Evolutionary conservation across 1,284 basidiomycete species (phyloP).

Genomic region (Boletellus deceptivus): DNA sequence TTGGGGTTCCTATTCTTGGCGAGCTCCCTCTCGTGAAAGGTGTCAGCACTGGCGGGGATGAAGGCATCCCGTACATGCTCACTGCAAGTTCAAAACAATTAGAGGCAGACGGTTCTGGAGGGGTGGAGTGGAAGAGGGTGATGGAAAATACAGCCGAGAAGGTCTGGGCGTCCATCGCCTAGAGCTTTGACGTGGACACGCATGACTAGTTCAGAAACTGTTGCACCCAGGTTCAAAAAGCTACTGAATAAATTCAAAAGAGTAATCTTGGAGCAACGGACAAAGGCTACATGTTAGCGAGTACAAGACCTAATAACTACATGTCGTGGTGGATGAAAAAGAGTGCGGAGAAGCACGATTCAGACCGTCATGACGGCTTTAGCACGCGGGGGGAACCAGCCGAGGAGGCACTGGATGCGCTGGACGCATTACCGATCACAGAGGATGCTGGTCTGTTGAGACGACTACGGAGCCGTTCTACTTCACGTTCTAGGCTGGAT

Average conservation of each 20-base stretch:
- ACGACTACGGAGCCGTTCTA: slow-evolving; percentile 66
- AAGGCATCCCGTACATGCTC: slow-evolving; percentile 62
- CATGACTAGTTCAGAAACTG: no score
- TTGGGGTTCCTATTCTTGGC: slow-evolving; percentile 73
- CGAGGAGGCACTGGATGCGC: slow-evolving; percentile 24
- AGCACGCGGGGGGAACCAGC: slow-evolving; percentile 34
- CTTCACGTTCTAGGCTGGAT: slow-evolving; percentile 62
- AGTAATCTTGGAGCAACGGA: not conserved
- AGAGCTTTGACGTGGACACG: slow-evolving; percentile 1
- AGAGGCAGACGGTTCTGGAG: slow-evolving; percentile 35
- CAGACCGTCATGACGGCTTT: slow-evolving; percentile 21
- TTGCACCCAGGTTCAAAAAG: no score
- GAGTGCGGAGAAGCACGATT: not conserved
- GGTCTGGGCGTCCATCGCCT: slow-evolving; percentile 38
- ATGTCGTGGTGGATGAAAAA: slow-evolving; percentile 1
- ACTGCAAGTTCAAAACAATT: slow-evolving; percentile 21
- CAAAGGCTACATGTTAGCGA: no score
- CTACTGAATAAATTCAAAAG: not conserved
- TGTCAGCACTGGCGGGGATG: slow-evolving; percentile 77
- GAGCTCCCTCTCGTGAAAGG: slow-evolving; percentile 80
- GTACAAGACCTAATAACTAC: slow-evolving; percentile 16
- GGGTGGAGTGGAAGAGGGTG: slow-evolving; percentile 44
- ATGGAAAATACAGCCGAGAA: slow-evolving; percentile 46
- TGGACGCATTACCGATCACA: slow-evolving; percentile 26
- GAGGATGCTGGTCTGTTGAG: slow-evolving; percentile 48